Conservation (phyloP, 371 early-diverging fungal species). For the Choanephora cucurbitarum region DNA sequence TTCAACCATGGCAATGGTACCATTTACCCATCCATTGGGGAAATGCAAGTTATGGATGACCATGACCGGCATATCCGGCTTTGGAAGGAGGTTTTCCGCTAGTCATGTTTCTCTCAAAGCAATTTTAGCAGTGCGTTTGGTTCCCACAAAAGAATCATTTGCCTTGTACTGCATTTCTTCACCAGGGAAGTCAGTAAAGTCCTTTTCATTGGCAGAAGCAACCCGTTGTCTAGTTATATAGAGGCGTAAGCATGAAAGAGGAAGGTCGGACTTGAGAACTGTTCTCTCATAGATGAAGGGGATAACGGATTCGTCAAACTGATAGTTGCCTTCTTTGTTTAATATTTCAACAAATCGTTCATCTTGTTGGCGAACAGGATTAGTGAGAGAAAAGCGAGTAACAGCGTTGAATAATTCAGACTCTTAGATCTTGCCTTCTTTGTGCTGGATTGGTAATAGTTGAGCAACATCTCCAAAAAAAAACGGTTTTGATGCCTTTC, state of each 20-base stretch:
- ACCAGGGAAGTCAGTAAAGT: neutral
- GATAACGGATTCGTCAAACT: constrained; percentile 4
- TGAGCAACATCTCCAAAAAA: constrained; percentile 12
- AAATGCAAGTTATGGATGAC: constrained; percentile 7
- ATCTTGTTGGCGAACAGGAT: constrained; percentile 4
- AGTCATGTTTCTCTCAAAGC: constrained; percentile 5
- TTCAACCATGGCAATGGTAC: neutral
- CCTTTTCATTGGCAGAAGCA: neutral
- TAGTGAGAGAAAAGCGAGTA: neutral
- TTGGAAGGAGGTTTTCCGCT: neutral
- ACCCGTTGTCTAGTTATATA: constrained; percentile 5
- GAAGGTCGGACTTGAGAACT: neutral
- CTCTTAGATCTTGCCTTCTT: constrained; percentile 2
- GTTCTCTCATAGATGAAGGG: constrained; percentile 2
- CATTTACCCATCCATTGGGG: constrained; percentile 4
- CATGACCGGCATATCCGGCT: neutral
- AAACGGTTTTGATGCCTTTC: neutral
- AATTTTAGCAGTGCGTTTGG: neutral
- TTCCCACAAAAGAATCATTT: neutral
- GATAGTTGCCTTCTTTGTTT: neutral
- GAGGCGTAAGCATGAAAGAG: neutral
- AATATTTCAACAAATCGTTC: neutral
- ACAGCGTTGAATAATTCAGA: neutral
- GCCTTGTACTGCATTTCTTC: neutral
- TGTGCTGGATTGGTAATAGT: neutral